A percentile compares a stretch with the other conserved stretches of the same genome.
phyloP scores from a whole-genome alignment of 805 yeast species.

The Candida cerambycidarum region DNA sequence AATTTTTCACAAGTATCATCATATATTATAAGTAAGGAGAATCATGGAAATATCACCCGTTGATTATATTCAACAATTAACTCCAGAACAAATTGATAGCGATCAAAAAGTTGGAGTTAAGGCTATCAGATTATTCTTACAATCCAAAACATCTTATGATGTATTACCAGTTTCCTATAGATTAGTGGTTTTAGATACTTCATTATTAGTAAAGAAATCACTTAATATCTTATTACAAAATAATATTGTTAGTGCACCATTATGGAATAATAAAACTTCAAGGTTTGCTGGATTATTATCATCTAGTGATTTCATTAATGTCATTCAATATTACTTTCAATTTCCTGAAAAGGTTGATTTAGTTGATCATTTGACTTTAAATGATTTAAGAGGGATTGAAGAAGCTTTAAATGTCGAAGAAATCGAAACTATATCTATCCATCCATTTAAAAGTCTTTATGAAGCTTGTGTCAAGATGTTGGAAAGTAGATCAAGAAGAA shows the following conservation, averaged over 20 bases:
- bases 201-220: constrained; percentile 85
- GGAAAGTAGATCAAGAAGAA: constrained; percentile 83
- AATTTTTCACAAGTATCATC: not conserved
- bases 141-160: constrained; percentile 92
- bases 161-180: constrained; percentile 94
- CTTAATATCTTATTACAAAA: constrained; percentile 87
- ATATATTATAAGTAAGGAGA: not conserved
- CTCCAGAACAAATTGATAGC: constrained; percentile 44
- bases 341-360: constrained; percentile 84
- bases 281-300: constrained; percentile 93
- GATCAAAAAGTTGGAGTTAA: constrained; percentile 76
- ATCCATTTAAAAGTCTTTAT: constrained; percentile 84
- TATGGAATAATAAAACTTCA: constrained; percentile 88
- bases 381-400: constrained; percentile 85
- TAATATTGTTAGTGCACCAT: constrained; percentile 92
- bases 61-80: constrained; percentile 41
- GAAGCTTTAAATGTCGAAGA: constrained; percentile 82
- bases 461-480: constrained; percentile 94
- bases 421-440: constrained; percentile 81
- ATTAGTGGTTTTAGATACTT: constrained; percentile 88
- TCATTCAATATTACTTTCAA: constrained; percentile 89
- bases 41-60: constrained; percentile 30
- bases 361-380: constrained; percentile 80
- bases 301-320: constrained; percentile 89
- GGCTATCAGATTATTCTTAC: constrained; percentile 79